Base-by-base conservation (phyloP, 768 basidiomycete genomes). In the Lactarius sp. region DNA sequence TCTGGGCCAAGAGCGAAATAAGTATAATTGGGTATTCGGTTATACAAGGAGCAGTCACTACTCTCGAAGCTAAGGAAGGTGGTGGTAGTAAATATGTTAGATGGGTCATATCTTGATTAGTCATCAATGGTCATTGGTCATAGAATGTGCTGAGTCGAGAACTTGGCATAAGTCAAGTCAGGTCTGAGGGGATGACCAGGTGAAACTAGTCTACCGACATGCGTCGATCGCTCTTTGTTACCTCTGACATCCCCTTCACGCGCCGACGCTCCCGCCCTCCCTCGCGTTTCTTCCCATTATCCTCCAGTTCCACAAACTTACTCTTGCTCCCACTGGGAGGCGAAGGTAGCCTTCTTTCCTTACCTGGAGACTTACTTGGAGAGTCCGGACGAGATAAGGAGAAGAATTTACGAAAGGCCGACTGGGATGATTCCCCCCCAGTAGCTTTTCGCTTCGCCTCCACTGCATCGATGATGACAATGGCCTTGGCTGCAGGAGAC, bases 381-480 rank as follows among this genome's bases (percentile, higher is more conserved):
- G 66, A 59, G 37, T 20, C 37, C 7, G 53, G 59, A 42, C 65
- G 64, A 56, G 68, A 59, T 47, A 71, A 55, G 14, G 71, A 69
- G 57, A 72, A 65, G 22, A 71, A 64, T 18, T 70, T 66, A 42
- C 68, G 69, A 50, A 72, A 60, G 14, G 66, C 52, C 12, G 71
- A 72, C n/a, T 65, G 56, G 31, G 68, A 49, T 22, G 61, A 41
- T 7, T 72, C 41, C 73, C 73, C 68, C 74, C n/a, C 44, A 20
- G 57, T 22, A 18, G 39, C 39, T 31, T 62, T 79, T 50, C 75
- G 74, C 71, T 80, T 82, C 39, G 78, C 77, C 31, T 84, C 81
- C 60, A 84, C 74, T 6, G 82, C 80, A 56, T 87, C 85, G 50
- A 86, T 75, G 61, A 85, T 78, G 6, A 81, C 84, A 58, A 87